Percentiles rank a stretch among this genome's conserved stretches.
phyloP scores from a whole-genome alignment of 2,329 filamentous ascomycete species.

The Fusarium sp. region DNA sequence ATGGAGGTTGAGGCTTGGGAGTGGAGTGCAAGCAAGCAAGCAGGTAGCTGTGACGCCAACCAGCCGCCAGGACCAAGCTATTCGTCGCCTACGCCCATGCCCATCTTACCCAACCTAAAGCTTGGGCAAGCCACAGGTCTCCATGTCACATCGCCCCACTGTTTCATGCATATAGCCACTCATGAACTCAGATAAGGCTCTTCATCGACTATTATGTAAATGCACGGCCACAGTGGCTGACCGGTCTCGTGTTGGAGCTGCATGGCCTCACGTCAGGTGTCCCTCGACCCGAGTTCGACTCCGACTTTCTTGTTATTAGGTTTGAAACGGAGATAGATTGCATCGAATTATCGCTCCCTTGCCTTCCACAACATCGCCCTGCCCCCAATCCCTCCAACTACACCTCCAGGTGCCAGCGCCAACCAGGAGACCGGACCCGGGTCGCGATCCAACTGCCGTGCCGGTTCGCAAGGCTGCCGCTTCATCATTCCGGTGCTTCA shows the following conservation, averaged over 20 bases:
- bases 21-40: constrained; percentile 28
- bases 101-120: constrained; percentile 5
- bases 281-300: constrained; percentile 27
- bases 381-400: constrained; percentile 4
- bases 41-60: constrained; percentile 45
- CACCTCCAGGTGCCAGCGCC: constrained; percentile 31
- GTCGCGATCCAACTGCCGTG: constrained; percentile 16
- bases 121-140: constrained; percentile 33
- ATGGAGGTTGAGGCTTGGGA: constrained; percentile 34
- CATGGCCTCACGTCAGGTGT: constrained; percentile 41
- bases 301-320: constrained; percentile 34
- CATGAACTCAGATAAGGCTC: constrained; percentile 9
- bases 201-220: constrained; percentile 45
- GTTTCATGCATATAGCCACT: constrained; percentile 25
- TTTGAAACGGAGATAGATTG: constrained; percentile 30
- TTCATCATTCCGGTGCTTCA: constrained; percentile 20
- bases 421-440: constrained; percentile 13
- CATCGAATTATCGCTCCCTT: constrained; percentile 15
- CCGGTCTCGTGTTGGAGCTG: constrained; percentile 38
- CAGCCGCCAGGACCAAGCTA: constrained; percentile 29
- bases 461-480: constrained; percentile 15
- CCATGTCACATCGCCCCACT: constrained; percentile 5
- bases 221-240: constrained; percentile 43
- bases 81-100: constrained; percentile 1
- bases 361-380: neutral